phyloP scores from a whole-genome alignment of 352 stramenopile species.

The Phytophthora boehmeriae region DNA sequence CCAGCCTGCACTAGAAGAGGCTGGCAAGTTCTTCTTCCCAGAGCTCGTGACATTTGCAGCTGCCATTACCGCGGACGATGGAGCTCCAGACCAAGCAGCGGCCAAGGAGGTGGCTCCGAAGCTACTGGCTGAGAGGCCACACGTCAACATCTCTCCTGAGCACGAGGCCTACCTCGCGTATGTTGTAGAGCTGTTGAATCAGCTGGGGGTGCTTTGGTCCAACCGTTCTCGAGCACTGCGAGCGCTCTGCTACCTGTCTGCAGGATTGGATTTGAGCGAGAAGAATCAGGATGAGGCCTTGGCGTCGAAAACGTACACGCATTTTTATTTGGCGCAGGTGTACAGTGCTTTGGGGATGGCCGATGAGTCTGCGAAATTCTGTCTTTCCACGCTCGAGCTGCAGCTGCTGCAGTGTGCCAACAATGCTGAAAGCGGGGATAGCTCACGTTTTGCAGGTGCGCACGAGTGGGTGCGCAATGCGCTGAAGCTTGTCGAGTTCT shows the following conservation, averaged over 20 bases:
- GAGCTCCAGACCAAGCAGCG: slow-evolving; percentile 4
- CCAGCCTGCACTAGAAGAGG: slow-evolving; percentile 55
- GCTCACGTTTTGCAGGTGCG: slow-evolving; percentile 23
- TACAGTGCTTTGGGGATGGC: slow-evolving; percentile 56
- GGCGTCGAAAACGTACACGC: slow-evolving; percentile 46
- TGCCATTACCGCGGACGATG: slow-evolving; percentile 22
- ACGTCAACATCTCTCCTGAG: slow-evolving; percentile 16
- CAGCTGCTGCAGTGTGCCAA: slow-evolving; percentile 41
- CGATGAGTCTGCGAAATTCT: slow-evolving; percentile 63
- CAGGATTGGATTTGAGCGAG: slow-evolving; percentile 34
- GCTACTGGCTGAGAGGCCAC: slow-evolving; percentile 26
- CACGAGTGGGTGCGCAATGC: slow-evolving; percentile 67
- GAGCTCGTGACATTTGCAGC: slow-evolving; percentile 41
- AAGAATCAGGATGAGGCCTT: slow-evolving; percentile 13
- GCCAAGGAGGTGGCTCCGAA: neutral
- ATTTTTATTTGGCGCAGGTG: slow-evolving; percentile 80
- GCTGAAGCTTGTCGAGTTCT: slow-evolving; percentile 65
- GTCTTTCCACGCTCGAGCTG: slow-evolving; percentile 65
- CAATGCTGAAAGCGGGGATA: slow-evolving; percentile 4
- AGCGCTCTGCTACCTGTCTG: slow-evolving; percentile 65
- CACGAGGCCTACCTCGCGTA: slow-evolving; percentile 24
- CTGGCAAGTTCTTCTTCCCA: slow-evolving; percentile 45
- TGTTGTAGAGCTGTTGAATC: slow-evolving; percentile 55
- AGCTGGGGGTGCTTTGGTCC: slow-evolving; percentile 73
- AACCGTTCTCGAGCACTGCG: slow-evolving; percentile 50